phyloP scores from a whole-genome alignment of 345 rosid genomes.

The Citrus medica region DNA sequence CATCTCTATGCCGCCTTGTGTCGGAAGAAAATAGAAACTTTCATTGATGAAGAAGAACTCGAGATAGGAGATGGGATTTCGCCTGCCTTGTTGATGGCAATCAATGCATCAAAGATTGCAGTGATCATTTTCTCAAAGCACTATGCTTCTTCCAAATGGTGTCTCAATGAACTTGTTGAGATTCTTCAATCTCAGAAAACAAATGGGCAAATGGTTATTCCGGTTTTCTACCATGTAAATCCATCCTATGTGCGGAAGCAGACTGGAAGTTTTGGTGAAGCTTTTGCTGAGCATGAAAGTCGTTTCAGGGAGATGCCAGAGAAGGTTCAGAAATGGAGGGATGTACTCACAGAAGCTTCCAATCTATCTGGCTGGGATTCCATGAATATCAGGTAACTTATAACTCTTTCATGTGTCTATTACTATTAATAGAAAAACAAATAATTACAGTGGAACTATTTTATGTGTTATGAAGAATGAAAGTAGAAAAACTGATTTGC shows the following conservation, averaged over 20 bases:
- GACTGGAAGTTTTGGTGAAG: background rate
- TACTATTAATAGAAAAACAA: background rate
- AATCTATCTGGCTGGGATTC: slow-evolving; percentile 1
- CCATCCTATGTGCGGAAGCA: background rate
- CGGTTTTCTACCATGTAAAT: slow-evolving; percentile 7
- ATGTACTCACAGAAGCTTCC: background rate
- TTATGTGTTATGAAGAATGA: background rate
- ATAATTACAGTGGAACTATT: background rate
- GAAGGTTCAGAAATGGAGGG: background rate
- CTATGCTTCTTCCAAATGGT: background rate
- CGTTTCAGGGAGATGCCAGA: background rate
- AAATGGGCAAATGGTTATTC: background rate
- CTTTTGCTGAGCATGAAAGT: background rate
- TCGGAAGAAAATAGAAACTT: background rate
- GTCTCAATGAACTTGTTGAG: background rate
- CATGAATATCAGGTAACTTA: background rate
- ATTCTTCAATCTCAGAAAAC: background rate
- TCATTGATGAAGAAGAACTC: background rate
- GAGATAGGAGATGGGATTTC: background rate
- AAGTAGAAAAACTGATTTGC: background rate
- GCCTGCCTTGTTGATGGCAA: background rate
- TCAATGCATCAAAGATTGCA: background rate
- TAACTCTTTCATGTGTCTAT: background rate
- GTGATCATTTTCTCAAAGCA: background rate
- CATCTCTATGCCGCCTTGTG: background rate